Percentiles rank a stretch among this genome's conserved stretches.
phyloP scores from a whole-genome alignment of 805 yeast genomes.

The Saccharomyces jurei region DNA sequence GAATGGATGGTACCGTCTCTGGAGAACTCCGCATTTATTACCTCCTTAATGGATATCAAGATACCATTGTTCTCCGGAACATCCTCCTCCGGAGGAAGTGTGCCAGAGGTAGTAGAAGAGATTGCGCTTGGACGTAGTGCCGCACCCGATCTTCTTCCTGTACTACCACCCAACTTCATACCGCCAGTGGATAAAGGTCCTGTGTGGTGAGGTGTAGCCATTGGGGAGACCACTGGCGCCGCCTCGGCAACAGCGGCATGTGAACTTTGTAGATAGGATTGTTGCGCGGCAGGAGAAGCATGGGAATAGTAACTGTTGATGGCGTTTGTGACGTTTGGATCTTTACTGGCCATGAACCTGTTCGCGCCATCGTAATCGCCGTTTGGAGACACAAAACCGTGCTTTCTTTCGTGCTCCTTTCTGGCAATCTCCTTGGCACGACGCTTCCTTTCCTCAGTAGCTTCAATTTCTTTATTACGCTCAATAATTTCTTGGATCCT shows the following conservation, averaged over 20 bases:
- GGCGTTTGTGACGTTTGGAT: slow-evolving; percentile 32
- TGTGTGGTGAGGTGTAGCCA: background rate
- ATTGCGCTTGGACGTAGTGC: background rate
- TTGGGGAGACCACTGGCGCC: background rate
- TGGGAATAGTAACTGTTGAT: slow-evolving; percentile 32
- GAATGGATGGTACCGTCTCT: slow-evolving; percentile 72
- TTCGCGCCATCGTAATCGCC: slow-evolving; percentile 12
- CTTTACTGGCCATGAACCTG: slow-evolving; percentile 23
- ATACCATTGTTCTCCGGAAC: slow-evolving; percentile 61
- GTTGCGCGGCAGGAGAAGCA: slow-evolving; percentile 34
- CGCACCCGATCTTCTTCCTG: slow-evolving; percentile 3
- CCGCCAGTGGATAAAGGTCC: slow-evolving; percentile 8
- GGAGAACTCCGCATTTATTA: slow-evolving; percentile 63
- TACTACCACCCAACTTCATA: slow-evolving; percentile 22
- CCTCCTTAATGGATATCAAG: slow-evolving; percentile 68
- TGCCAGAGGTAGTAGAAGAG: background rate
- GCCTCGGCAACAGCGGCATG: slow-evolving; percentile 3
- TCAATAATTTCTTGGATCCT: slow-evolving; percentile 96
- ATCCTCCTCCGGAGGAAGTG: slow-evolving; percentile 4
- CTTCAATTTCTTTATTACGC: slow-evolving; percentile 92
- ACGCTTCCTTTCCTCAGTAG: slow-evolving; percentile 93
- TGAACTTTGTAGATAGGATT: slow-evolving; percentile 18
- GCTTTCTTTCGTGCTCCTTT: slow-evolving; percentile 44
- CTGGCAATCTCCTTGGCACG: slow-evolving; percentile 86
- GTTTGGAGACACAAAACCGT: slow-evolving; percentile 29